Evolutionary conservation across 1,284 basidiomycete genomes (phyloP), one percentile per base, ranked within the genome.

Genomic region (Malassezia sympodialis): DNA sequence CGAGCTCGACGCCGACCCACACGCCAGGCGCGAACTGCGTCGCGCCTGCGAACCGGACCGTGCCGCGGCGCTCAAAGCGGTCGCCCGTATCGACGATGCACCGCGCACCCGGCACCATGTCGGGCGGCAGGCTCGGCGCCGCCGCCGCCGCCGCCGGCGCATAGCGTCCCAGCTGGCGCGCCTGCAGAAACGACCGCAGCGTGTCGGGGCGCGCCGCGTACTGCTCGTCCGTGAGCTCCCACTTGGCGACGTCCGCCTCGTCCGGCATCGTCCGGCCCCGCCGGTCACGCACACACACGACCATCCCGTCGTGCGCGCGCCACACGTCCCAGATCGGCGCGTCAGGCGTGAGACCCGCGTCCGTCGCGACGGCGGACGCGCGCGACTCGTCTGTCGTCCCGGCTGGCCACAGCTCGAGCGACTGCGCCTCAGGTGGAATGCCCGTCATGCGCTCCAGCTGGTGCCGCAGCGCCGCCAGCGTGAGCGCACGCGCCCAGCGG

Each of bases 1-100:
- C 94, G 67, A 93, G 88, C 75, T 94, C 88, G 7, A 98, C 80
- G 0, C 93, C 94, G 2, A 96, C 81, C 93, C 93, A 96, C 0
- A 82, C 72, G 0, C 69, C 75, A 3, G 30, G 57, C 10, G 83
- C 83, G 68, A 96, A 94, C 50, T 80, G 79, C 0, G 90, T 88
- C 24, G 77, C 72, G 0, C 94, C 94, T 11, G 91, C 83, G 67
- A 84, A 98, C 8, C 84, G 80, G 21, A 98, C 83, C 0, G 84
- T 85, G 0, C 93, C 93, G 24, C 88, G 81, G 65, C 88, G 84
- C 51, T 80, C 51, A 15, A 62, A 64, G n/a, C 31, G 40, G 14
- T 35, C 35, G 15, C 59, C 64, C 48, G 88, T 76, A 63, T 86
- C 84, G 19, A 96, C 84, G 73, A 89, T 82, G 72, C 89, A 96